phyloP scores from a whole-genome alignment of 139 green algal genomes.

The Chlorella sorokiniana region DNA sequence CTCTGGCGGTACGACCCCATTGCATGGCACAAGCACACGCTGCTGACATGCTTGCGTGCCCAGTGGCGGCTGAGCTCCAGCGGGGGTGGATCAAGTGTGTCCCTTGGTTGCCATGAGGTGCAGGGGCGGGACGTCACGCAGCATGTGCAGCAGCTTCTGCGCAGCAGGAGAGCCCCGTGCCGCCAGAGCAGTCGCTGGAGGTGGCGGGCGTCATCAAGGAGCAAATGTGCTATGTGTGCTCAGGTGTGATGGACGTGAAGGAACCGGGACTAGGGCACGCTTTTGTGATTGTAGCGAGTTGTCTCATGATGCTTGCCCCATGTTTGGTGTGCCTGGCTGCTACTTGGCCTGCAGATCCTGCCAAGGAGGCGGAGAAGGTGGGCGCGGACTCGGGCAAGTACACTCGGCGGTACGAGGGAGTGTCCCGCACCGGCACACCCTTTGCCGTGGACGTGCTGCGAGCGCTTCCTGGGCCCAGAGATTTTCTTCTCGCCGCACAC shows the following conservation, averaged over 20 bases:
- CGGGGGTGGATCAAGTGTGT: too few species aligned
- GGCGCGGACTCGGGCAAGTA: conserved; percentile 68
- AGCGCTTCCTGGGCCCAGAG: conserved; percentile 77
- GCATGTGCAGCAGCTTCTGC: conserved; percentile 61
- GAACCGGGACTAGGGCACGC: not conserved
- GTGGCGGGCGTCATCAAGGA: conserved; percentile 76
- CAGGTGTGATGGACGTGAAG: not conserved
- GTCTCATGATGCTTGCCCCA: not conserved
- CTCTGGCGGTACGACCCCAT: too few species aligned
- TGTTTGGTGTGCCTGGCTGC: not conserved
- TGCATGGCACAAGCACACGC: too few species aligned
- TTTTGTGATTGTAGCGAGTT: not conserved
- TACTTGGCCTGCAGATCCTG: conserved; percentile 52
- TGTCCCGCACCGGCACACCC: conserved; percentile 38
- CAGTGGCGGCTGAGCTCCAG: too few species aligned
- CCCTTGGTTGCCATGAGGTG: too few species aligned
- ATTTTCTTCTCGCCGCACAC: conserved; percentile 81
- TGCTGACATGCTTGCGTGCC: too few species aligned
- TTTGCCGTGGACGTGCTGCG: conserved; percentile 58
- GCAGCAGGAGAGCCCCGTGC: conserved; percentile 45
- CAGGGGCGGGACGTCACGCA: conserved; percentile 65
- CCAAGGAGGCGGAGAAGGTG: conserved; percentile 66
- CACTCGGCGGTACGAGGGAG: conserved; percentile 38
- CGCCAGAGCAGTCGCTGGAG: conserved; percentile 65
- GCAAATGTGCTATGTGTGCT: conserved; percentile 69